Conservation (phyloP, 228 moss, liverwort and hornwort genomes). For the Sphagnum fallax region DNA sequence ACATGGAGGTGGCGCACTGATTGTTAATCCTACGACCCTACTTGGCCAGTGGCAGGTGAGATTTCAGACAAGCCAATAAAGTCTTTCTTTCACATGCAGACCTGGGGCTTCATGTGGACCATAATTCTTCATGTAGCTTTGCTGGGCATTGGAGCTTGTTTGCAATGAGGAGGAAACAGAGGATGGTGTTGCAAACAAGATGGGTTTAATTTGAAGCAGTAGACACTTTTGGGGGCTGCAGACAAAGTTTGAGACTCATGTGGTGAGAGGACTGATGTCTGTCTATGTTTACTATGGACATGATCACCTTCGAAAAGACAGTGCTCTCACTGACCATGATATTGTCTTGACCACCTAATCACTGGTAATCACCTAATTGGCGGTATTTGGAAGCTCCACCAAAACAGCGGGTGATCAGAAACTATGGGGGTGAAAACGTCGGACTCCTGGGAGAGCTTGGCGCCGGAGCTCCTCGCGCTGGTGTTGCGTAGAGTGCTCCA, state of each 20-base stretch:
- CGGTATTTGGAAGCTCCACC: too few relatives aligned
- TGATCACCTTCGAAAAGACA: slow-evolving; percentile 51
- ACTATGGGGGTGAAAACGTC: too few relatives aligned
- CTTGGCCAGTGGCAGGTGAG: slow-evolving; percentile 91
- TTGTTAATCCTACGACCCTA: slow-evolving; percentile 87
- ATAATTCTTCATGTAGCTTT: neutral
- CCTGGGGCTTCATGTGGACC: neutral
- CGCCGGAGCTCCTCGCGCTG: too few relatives aligned
- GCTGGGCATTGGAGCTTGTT: too few relatives aligned
- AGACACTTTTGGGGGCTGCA: slow-evolving; percentile 14
- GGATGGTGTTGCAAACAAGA: too few relatives aligned
- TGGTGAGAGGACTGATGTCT: slow-evolving; percentile 57
- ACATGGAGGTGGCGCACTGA: slow-evolving; percentile 83
- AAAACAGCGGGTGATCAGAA: too few relatives aligned
- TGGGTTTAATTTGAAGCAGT: too few relatives aligned
- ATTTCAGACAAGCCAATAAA: neutral
- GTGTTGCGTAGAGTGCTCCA: too few relatives aligned
- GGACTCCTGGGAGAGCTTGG: too few relatives aligned
- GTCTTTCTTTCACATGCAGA: too few relatives aligned
- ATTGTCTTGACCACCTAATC: slow-evolving; percentile 72
- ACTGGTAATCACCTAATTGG: too few relatives aligned
- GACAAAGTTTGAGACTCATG: slow-evolving; percentile 81
- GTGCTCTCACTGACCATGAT: slow-evolving; percentile 65
- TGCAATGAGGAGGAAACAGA: too few relatives aligned
- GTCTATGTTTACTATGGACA: slow-evolving; percentile 70